phyloP scores from a whole-genome alignment of 1,284 basidiomycete genomes.

The Hemileia vastatrix region DNA sequence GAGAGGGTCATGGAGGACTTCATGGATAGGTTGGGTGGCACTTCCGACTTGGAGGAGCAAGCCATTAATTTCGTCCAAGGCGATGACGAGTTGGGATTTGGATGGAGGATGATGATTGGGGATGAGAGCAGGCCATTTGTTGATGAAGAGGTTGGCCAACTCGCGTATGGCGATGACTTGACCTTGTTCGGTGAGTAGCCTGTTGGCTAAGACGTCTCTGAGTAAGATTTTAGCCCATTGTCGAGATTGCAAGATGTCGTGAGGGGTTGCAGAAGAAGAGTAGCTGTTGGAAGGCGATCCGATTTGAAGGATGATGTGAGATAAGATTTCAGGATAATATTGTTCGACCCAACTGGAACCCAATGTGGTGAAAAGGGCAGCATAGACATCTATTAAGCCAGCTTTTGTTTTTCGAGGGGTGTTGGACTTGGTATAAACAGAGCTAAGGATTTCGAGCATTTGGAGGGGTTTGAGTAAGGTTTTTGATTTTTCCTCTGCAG shows the following conservation, averaged over 20 bases:
- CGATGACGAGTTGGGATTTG: conserved; percentile 63
- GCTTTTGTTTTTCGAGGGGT: conserved; percentile 58
- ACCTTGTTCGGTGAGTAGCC: conserved; percentile 82
- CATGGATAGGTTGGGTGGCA: conserved; percentile 77
- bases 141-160: conserved; percentile 66
- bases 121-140: conserved; percentile 84
- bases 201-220: conserved; percentile 71
- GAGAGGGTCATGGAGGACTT: conserved; percentile 75
- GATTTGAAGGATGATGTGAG: conserved; percentile 64
- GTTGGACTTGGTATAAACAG: conserved; percentile 65
- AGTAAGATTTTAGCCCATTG: conserved; percentile 67
- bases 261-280: conserved; percentile 29
- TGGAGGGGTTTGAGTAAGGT: conserved; percentile 65
- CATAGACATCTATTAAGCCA: conserved; percentile 82
- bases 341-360: conserved; percentile 69
- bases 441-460: conserved; percentile 70
- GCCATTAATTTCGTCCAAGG: conserved; percentile 72
- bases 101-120: conserved; percentile 67
- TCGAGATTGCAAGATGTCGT: conserved; percentile 61
- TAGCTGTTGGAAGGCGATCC: conserved; percentile 30
- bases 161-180: conserved; percentile 87
- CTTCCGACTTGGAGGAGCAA: conserved; percentile 83
- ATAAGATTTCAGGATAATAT: conserved; percentile 69
- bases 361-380: conserved; percentile 63
- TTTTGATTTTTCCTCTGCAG: conserved; percentile 56